These are phyloP conservation scores for Rhizomucor miehei DNA, from an alignment of 371 early-diverging fungal species.

Conservation along the genomic window DNA sequence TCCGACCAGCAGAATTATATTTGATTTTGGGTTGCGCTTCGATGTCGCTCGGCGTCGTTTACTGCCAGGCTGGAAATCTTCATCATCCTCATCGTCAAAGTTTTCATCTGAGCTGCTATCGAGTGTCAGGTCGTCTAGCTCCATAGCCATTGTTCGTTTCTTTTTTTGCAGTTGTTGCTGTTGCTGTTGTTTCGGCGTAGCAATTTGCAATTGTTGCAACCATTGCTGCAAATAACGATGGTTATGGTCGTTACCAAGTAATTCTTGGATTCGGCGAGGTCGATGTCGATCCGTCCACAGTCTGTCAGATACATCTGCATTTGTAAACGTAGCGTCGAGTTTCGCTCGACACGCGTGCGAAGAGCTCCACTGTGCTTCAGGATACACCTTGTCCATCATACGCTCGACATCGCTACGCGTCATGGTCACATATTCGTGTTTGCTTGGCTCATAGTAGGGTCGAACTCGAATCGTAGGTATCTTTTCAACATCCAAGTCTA, in stretches of 20 bases:
- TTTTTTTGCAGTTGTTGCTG: no score
- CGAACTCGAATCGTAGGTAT: not conserved
- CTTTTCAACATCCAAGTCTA: not conserved
- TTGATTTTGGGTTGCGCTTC: conserved; percentile 21
- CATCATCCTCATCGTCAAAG: not conserved
- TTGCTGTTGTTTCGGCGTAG: no score
- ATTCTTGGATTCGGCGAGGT: not conserved
- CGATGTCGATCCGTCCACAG: not conserved
- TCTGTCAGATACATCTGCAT: not conserved
- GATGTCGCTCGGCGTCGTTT: not conserved
- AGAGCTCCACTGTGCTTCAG: not conserved
- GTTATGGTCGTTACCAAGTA: not conserved
- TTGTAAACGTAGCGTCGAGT: no score
- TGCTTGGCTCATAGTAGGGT: not conserved
- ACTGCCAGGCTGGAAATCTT: not conserved
- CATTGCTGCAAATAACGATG: no score
- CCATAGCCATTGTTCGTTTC: no score
- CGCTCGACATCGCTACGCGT: not conserved
- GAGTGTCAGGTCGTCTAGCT: no score
- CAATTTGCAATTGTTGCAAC: no score
- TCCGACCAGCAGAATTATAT: conserved; percentile 67
- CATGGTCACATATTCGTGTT: not conserved
- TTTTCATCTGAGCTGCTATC: not conserved
- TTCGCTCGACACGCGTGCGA: not conserved
- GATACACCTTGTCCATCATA: not conserved